phyloP scores from a whole-genome alignment of 495 filamentous ascomycete genomes.

The Penicillium canariense region DNA sequence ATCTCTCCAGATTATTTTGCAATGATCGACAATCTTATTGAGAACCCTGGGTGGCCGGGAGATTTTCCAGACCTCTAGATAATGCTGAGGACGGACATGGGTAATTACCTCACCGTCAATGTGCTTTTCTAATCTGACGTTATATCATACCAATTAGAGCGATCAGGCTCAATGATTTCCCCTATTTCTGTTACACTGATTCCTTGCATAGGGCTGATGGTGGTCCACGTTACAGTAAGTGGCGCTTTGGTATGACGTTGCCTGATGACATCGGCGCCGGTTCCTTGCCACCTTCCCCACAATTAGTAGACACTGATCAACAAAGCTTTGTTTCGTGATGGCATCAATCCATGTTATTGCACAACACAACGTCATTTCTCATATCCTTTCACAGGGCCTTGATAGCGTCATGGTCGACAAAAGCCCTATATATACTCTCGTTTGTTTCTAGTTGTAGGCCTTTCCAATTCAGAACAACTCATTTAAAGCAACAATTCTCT shows the following conservation, averaged over 20 bases:
- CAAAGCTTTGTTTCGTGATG: constrained; percentile 1
- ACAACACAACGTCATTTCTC: constrained; percentile 1
- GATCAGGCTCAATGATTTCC: not conserved
- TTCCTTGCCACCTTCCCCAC: constrained; percentile 7
- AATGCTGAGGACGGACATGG: too few relatives aligned
- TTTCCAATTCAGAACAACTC: not conserved
- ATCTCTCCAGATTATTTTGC: not conserved
- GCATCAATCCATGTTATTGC: not conserved
- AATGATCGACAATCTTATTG: constrained; percentile 4
- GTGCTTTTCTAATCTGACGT: too few relatives aligned
- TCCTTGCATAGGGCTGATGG: constrained; percentile 4
- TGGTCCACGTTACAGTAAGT: not conserved
- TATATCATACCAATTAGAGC: too few relatives aligned
- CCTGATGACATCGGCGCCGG: constrained; percentile 1
- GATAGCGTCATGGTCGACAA: not conserved
- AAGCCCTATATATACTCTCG: not conserved
- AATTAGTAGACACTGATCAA: not conserved
- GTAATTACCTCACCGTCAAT: too few relatives aligned
- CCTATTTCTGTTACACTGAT: not conserved
- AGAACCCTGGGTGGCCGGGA: not conserved
- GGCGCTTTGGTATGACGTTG: constrained; percentile 8
- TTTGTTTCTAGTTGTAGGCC: not conserved
- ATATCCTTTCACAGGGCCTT: not conserved
- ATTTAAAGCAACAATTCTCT: not conserved
- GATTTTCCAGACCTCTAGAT: too few relatives aligned